Conservation (phyloP, 1,284 basidiomycete genomes). For the Fomitiporia mediterranea region DNA sequence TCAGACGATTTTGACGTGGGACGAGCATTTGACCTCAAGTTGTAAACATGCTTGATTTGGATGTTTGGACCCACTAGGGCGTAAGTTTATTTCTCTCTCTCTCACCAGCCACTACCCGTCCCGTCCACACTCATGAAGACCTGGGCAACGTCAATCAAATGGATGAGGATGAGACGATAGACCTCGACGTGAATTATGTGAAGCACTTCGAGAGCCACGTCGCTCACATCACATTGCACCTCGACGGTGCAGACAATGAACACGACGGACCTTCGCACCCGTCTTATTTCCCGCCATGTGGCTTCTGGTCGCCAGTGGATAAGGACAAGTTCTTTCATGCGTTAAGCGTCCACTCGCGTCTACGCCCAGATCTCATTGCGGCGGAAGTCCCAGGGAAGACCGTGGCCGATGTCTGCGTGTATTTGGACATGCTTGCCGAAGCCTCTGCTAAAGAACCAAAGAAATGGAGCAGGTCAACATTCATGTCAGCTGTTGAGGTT, state of each 20-base stretch:
- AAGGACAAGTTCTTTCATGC: conserved; percentile 69
- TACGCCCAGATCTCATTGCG: conserved; percentile 69
- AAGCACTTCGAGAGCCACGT: conserved; percentile 32
- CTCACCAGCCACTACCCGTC: not conserved
- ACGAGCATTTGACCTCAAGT: too few species aligned
- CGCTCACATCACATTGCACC: conserved; percentile 26
- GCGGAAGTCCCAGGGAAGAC: conserved; percentile 58
- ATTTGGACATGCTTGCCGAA: conserved; percentile 48
- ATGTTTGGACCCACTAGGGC: too few species aligned
- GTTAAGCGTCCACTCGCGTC: conserved; percentile 56
- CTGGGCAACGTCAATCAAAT: not conserved
- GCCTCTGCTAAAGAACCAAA: conserved; percentile 26
- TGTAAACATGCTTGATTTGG: too few species aligned
- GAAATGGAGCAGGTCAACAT: conserved; percentile 18
- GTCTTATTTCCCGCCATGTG: conserved; percentile 39
- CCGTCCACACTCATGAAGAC: not conserved
- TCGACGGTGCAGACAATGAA: conserved; percentile 4
- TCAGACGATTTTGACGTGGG: too few species aligned
- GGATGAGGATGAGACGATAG: conserved; percentile 9
- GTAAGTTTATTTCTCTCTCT: not conserved
- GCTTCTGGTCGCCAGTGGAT: conserved; percentile 62
- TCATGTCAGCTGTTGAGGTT: conserved; percentile 50
- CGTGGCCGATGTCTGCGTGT: conserved; percentile 54
- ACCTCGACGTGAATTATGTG: conserved; percentile 25
- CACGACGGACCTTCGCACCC: conserved; percentile 27